Evolutionary conservation across 441 rosid species (phyloP).

Genomic region (Raphanus hybrid): DNA sequence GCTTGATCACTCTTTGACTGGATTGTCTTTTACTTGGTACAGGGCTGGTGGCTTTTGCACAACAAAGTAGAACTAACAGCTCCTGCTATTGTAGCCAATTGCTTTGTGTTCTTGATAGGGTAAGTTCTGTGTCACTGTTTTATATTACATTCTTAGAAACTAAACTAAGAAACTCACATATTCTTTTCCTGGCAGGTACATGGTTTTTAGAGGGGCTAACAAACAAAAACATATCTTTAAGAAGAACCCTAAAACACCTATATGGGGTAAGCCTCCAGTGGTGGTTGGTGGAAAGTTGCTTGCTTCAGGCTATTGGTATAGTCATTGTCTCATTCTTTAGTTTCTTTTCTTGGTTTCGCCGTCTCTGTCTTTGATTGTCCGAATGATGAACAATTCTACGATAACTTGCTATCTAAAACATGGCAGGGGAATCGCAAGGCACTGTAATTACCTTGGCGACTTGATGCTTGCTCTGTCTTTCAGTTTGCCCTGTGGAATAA

Average conservation of each 20-base stretch:
- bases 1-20: constrained; percentile 29
- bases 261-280: constrained; percentile 89
- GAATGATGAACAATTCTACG: background rate
- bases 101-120: constrained; percentile 75
- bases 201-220: constrained; percentile 89
- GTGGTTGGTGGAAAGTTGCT: constrained; percentile 85
- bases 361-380: constrained; percentile 12
- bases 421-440: constrained; percentile 93
- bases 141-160: background rate
- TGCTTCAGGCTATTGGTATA: constrained; percentile 92
- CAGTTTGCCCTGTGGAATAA: constrained; percentile 86
- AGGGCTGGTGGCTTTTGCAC: constrained; percentile 96
- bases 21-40: constrained; percentile 33
- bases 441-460: constrained; percentile 94
- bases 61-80: constrained; percentile 73
- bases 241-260: constrained; percentile 76
- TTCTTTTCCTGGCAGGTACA: constrained; percentile 52
- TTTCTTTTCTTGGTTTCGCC: background rate
- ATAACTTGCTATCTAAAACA: background rate
- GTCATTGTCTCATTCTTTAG: background rate
- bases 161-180: constrained; percentile 12
- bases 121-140: constrained; percentile 40
- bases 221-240: constrained; percentile 86
- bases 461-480: constrained; percentile 84
- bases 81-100: constrained; percentile 60